Percentiles rank a stretch among this genome's conserved stretches.
Conservation (phyloP, 2,329 filamentous ascomycete genomes). For the Colletotrichum musae region DNA sequence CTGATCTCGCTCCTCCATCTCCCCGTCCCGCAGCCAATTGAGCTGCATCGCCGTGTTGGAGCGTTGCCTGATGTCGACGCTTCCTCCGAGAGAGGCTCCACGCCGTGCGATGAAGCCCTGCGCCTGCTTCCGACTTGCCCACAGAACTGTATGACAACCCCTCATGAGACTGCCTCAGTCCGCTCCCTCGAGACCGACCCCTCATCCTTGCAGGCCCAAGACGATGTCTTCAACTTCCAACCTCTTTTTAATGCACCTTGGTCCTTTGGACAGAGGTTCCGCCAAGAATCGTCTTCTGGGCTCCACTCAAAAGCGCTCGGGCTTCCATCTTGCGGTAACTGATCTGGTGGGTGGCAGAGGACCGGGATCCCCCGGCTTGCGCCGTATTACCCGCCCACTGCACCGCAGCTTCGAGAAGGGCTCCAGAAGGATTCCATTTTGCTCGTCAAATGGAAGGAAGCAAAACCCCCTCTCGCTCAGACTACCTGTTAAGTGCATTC, state of each 20-base stretch:
- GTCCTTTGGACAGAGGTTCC: background rate
- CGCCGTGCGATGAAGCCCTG: background rate
- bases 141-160: background rate
- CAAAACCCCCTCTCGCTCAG: too few species aligned
- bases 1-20: background rate
- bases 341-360: background rate
- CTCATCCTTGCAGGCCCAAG: background rate
- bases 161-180: slow-evolving; percentile 2
- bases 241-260: too few species aligned
- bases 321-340: background rate
- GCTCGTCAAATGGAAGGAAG: too few species aligned
- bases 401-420: slow-evolving; percentile 6
- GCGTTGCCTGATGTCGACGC: slow-evolving; percentile 20
- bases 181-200: background rate
- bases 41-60: background rate
- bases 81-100: background rate
- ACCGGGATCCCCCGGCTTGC: slow-evolving; percentile 4
- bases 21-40: slow-evolving; percentile 13
- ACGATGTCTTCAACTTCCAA: too few species aligned
- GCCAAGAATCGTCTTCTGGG: background rate
- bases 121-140: background rate
- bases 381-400: background rate
- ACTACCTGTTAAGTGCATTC: too few species aligned
- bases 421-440: background rate
- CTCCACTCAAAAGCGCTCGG: background rate